Evolutionary conservation across 176 grass and related monocot genomes (phyloP).

Genomic region (Microstegium vimineum): DNA sequence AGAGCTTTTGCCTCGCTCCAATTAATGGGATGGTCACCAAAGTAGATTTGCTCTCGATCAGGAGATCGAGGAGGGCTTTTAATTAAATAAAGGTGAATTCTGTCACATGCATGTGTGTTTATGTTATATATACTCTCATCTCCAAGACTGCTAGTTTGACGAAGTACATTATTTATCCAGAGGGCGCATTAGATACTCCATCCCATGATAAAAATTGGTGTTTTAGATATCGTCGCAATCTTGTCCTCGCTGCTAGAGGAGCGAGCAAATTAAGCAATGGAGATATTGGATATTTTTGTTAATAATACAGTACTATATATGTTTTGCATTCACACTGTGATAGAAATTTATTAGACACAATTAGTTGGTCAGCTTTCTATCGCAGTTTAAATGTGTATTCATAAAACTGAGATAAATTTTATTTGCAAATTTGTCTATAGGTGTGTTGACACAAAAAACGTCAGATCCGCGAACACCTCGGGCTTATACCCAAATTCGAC

Average conservation of each 20-base stretch:
- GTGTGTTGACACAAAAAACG: too few species aligned
- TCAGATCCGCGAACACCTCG: too few species aligned
- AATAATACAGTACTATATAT: background rate
- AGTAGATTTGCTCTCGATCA: slow-evolving; percentile 34
- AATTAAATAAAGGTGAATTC: slow-evolving; percentile 35
- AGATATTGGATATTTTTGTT: background rate
- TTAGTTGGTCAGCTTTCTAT: background rate
- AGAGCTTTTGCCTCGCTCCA: slow-evolving; percentile 20
- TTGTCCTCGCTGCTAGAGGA: background rate
- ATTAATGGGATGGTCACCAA: slow-evolving; percentile 37
- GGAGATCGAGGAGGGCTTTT: background rate
- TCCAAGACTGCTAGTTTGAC: background rate
- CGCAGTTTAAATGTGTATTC: background rate
- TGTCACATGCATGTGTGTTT: slow-evolving; percentile 44
- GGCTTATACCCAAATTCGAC: too few species aligned
- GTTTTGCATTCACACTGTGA: background rate
- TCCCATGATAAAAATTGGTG: background rate
- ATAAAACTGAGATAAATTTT: too few species aligned
- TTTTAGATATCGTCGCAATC: background rate
- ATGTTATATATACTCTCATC: background rate
- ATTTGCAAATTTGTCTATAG: too few species aligned
- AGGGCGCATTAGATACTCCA: slow-evolving; percentile 4
- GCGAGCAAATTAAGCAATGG: background rate
- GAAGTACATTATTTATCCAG: slow-evolving; percentile 9
- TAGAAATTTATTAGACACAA: background rate